Conservation (phyloP, 1,284 basidiomycete genomes). For the Violaceomyces palustris region DNA sequence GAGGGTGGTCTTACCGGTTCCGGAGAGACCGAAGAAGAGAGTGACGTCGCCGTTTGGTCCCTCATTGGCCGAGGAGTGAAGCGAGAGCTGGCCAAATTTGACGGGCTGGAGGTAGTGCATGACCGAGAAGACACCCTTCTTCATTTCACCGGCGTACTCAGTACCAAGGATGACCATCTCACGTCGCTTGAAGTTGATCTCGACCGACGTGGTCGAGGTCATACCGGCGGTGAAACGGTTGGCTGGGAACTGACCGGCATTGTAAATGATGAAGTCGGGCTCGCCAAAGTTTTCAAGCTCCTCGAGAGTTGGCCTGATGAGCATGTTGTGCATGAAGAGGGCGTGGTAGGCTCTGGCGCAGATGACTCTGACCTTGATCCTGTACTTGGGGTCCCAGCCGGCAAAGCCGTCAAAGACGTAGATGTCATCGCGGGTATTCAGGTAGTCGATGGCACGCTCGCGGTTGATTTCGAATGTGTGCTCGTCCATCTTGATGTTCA, state of each 20-base stretch:
- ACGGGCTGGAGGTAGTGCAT: constrained; percentile 99
- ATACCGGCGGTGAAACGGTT: constrained; percentile 99
- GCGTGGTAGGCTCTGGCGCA: constrained; percentile 98
- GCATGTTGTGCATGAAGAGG: constrained; percentile 91
- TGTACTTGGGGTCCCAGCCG: constrained; percentile 97
- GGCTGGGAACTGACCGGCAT: constrained; percentile 99
- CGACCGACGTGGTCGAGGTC: constrained; percentile 97
- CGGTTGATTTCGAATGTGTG: constrained; percentile 99
- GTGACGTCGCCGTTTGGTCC: constrained; percentile 88
- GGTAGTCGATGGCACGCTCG: constrained; percentile 97
- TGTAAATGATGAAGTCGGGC: constrained; percentile 99
- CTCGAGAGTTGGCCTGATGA: constrained; percentile 92
- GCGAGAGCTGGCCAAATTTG: constrained; percentile 94
- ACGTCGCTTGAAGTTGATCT: constrained; percentile 99
- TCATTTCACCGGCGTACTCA: constrained; percentile 99
- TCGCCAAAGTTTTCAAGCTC: constrained; percentile 94
- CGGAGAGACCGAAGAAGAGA: constrained; percentile 97
- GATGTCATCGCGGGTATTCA: constrained; percentile 93
- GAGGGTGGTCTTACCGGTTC: constrained; percentile 81
- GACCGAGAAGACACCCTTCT: constrained; percentile 99
- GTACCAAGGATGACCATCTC: constrained; percentile 99
- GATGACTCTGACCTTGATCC: constrained; percentile 99
- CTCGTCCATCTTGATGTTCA: constrained; percentile 98
- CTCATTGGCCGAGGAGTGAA: constrained; percentile 98
- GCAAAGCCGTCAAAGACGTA: constrained; percentile 98